These are phyloP conservation scores for Mycena capillaripes DNA, from an alignment of 768 basidiomycete genomes.

Conservation along the genomic window DNA sequence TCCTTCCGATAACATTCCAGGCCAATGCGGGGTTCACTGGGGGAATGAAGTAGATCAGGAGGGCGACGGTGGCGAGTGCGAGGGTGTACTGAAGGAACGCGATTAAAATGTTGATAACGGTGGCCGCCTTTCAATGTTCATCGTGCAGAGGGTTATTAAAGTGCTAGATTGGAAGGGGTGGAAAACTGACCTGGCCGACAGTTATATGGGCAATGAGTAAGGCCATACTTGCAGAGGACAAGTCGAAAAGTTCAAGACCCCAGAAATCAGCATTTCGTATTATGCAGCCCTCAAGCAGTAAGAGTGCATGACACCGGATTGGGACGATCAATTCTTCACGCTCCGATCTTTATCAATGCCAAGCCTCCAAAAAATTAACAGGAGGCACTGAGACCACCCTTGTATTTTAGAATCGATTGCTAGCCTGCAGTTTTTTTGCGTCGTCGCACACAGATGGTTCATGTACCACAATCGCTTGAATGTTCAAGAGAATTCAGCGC, in stretches of 20 bases:
- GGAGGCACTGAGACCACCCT: neutral
- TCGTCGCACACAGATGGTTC: neutral
- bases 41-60: conserved; percentile 38
- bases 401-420: no score
- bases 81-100: conserved; percentile 39
- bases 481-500: no score
- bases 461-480: no score
- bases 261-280: neutral
- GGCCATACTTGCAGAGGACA: neutral
- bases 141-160: no score
- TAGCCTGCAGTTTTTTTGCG: no score
- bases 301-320: no score
- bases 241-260: neutral
- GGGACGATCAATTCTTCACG: neutral
- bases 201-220: conserved; percentile 35
- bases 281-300: no score
- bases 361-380: neutral
- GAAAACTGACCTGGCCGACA: conserved; percentile 31
- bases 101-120: conserved; percentile 40
- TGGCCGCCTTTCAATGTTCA: conserved; percentile 38
- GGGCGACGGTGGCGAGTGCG: conserved; percentile 37
- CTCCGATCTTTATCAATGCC: neutral
- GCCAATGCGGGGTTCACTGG: conserved; percentile 36
- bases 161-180: no score
- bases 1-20: conserved; percentile 40